phyloP scores from a whole-genome alignment of 768 basidiomycete genomes.

The Galerina sulciceps region DNA sequence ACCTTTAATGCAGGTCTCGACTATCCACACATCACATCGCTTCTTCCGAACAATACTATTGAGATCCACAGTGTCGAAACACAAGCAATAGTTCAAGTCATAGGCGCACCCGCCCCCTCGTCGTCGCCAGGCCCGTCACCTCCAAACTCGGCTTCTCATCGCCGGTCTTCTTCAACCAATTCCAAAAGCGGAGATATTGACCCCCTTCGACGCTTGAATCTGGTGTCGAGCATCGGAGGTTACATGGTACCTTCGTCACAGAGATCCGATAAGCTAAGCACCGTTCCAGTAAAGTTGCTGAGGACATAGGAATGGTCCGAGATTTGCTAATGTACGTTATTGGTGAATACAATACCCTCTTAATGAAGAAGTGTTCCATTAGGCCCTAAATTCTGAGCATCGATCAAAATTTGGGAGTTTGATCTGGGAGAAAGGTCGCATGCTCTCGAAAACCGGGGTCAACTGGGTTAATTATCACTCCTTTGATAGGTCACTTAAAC shows the following conservation, averaged over 20 bases:
- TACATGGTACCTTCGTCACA: slow-evolving; percentile 57
- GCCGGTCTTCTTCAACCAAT: slow-evolving; percentile 23
- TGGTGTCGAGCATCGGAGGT: slow-evolving; percentile 45
- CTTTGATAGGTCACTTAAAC: too few relatives aligned
- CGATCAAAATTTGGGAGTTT: too few relatives aligned
- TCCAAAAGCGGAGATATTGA: slow-evolving; percentile 16
- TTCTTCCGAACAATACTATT: slow-evolving; percentile 79
- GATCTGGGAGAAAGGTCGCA: too few relatives aligned
- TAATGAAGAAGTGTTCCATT: too few relatives aligned
- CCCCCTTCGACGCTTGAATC: slow-evolving; percentile 32
- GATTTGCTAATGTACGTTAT: too few relatives aligned
- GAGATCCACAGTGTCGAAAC: slow-evolving; percentile 83
- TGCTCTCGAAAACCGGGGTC: too few relatives aligned
- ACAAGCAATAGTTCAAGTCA: slow-evolving; percentile 70
- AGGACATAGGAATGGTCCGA: slow-evolving; percentile 11
- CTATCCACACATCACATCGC: slow-evolving; percentile 77
- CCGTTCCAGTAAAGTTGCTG: slow-evolving; percentile 38
- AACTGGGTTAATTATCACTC: too few relatives aligned
- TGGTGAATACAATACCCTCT: too few relatives aligned
- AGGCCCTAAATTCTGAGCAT: too few relatives aligned
- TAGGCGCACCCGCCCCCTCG: slow-evolving; percentile 49
- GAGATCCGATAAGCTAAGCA: slow-evolving; percentile 50
- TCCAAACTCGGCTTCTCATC: slow-evolving; percentile 11
- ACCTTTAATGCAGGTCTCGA: slow-evolving; percentile 63
- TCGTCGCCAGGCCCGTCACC: slow-evolving; percentile 23